Evolutionary conservation across 129 eudicot species (phyloP).

Genomic region (Flaveria robusta): DNA sequence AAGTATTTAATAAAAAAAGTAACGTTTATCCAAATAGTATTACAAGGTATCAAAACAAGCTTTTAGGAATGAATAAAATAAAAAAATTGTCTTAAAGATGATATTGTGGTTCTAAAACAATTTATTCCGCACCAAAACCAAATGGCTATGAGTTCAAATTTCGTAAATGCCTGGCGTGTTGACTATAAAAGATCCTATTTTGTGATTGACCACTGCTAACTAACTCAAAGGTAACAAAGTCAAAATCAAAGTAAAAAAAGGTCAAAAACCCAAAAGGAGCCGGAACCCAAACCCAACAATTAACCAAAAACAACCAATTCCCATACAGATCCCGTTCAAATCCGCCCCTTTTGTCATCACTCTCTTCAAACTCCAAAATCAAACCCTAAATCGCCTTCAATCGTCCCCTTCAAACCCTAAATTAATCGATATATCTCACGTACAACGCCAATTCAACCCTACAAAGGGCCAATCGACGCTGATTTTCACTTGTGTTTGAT

Average conservation of each 20-base stretch:
- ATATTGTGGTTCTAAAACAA: no score
- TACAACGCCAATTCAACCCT: slow-evolving; percentile 9
- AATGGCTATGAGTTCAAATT: no score
- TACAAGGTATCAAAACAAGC: no score
- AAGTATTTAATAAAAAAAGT: no score
- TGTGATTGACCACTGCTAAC: slow-evolving; percentile 4
- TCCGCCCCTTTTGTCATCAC: slow-evolving; percentile 48
- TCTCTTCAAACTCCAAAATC: slow-evolving; percentile 37
- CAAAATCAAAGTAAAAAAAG: background rate
- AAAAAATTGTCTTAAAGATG: no score
- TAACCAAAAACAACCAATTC: slow-evolving; percentile 27
- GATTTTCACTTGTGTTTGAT: background rate
- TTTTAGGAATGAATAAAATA: no score
- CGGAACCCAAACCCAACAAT: slow-evolving; percentile 45
- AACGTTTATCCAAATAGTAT: no score
- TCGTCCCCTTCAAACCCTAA: slow-evolving; percentile 17
- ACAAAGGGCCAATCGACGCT: background rate
- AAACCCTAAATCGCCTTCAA: slow-evolving; percentile 29
- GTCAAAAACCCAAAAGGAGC: slow-evolving; percentile 26
- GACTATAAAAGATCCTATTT: background rate
- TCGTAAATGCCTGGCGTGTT: no score
- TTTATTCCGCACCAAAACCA: no score
- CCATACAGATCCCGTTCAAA: slow-evolving; percentile 30
- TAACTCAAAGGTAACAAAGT: background rate
- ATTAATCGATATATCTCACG: background rate